Evolutionary conservation across 163 green algal genomes (phyloP).

Genomic region (Chlamydomonas reinhardtii): DNA sequence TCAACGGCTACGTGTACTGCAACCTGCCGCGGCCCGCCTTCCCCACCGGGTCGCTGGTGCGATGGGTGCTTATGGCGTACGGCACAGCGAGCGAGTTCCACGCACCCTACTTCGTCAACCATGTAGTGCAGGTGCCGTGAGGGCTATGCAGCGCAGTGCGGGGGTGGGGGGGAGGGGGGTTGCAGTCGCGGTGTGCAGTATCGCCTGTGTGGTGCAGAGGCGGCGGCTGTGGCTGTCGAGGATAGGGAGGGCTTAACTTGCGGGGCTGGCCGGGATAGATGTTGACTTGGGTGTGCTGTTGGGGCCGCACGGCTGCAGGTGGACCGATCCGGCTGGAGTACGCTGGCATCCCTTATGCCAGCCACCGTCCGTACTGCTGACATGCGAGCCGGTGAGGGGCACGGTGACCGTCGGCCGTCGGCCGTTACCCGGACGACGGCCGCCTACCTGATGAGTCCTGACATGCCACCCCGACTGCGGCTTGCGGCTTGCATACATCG

Average conservation of each 20-base stretch:
- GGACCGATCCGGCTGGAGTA: slow-evolving; percentile 2
- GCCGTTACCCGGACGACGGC: too few relatives aligned
- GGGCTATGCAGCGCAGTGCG: not conserved
- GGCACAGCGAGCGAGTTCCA: slow-evolving; percentile 17
- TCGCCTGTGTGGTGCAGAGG: too few relatives aligned
- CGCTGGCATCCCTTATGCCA: slow-evolving; percentile 1
- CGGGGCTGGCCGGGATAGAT: too few relatives aligned
- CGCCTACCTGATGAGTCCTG: too few relatives aligned
- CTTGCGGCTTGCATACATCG: too few relatives aligned
- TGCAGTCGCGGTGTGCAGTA: too few relatives aligned
- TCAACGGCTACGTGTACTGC: slow-evolving; percentile 39
- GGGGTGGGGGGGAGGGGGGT: not conserved
- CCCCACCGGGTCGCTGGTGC: not conserved
- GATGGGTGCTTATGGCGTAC: slow-evolving; percentile 21
- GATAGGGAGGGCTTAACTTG: too few relatives aligned
- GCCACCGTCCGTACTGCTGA: not conserved
- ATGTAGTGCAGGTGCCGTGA: not conserved
- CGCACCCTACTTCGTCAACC: not conserved
- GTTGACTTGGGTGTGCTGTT: too few relatives aligned
- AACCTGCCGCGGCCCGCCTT: not conserved
- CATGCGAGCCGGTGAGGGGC: slow-evolving; percentile 1
- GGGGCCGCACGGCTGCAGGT: not conserved
- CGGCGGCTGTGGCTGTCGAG: too few relatives aligned
- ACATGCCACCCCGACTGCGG: too few relatives aligned
- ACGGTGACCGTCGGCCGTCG: too few relatives aligned